Conservation (phyloP, 768 basidiomycete species). For the Amanita rubescens region DNA sequence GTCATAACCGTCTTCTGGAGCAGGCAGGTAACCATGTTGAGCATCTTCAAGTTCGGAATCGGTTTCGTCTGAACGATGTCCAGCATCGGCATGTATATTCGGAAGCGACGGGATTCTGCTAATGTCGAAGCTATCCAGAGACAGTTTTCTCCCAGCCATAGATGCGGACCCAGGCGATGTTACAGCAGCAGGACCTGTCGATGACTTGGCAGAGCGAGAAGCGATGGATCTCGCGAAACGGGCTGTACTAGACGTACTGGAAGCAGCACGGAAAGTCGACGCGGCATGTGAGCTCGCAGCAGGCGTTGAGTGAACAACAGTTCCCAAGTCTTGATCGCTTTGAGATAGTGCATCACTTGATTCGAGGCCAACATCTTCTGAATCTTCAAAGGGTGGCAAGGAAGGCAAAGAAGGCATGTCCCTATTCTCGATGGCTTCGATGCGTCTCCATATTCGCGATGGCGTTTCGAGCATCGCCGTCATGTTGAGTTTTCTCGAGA, state of each 20-base stretch:
- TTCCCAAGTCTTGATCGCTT: constrained; percentile 33
- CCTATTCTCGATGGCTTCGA: constrained; percentile 61
- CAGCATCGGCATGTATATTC: constrained; percentile 23
- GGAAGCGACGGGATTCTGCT: constrained; percentile 52
- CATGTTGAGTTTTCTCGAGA: constrained; percentile 18
- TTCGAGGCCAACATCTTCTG: constrained; percentile 23
- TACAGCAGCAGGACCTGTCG: constrained; percentile 16
- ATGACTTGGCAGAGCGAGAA: constrained; percentile 49
- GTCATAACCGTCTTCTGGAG: constrained; percentile 34
- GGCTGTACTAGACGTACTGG: constrained; percentile 39
- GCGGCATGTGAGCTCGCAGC: constrained; percentile 37
- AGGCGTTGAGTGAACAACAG: constrained; percentile 65
- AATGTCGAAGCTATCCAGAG: constrained; percentile 49
- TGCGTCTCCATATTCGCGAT: constrained; percentile 78
- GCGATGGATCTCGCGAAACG: constrained; percentile 42
- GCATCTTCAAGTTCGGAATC: constrained; percentile 31
- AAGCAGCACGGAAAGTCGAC: constrained; percentile 39
- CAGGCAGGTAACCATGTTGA: constrained; percentile 49
- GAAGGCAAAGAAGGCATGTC: constrained; percentile 83
- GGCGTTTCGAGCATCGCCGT: constrained; percentile 69
- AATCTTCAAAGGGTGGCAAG: constrained; percentile 64
- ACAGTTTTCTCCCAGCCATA: constrained; percentile 21
- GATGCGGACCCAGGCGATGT: background rate
- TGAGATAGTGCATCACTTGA: constrained; percentile 1
- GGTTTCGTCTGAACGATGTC: constrained; percentile 25